Conservation (phyloP, 2,329 filamentous ascomycete genomes). For the Hypoxylon sp. region DNA sequence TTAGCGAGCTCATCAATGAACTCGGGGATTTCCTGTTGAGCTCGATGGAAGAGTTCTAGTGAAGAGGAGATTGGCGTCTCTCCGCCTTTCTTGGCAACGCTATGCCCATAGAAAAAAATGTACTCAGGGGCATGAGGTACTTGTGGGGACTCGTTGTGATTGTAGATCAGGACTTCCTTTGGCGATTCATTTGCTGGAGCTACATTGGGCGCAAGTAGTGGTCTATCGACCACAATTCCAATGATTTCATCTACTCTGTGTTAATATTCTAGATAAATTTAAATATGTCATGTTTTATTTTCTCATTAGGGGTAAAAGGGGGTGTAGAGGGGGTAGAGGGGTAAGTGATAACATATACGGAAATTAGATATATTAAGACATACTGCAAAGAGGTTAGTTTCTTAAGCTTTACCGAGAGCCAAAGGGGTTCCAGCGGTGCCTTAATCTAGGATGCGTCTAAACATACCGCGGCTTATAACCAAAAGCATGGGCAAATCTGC, state of each 20-base stretch:
- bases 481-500: constrained; percentile 65
- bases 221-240: constrained; percentile 64
- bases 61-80: constrained; percentile 65
- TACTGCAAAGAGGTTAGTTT: constrained; percentile 29
- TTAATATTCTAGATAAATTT: constrained; percentile 14
- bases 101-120: constrained; percentile 65
- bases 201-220: constrained; percentile 50
- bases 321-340: background rate
- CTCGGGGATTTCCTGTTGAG: constrained; percentile 62
- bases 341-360: background rate
- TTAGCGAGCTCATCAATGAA: constrained; percentile 60
- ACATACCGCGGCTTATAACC: constrained; percentile 57
- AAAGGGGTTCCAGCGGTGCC: background rate
- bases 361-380: constrained; percentile 8
- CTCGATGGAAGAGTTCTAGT: constrained; percentile 62
- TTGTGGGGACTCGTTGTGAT: constrained; percentile 66
- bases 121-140: constrained; percentile 67
- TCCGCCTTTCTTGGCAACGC: constrained; percentile 57
- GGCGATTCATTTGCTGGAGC: constrained; percentile 64
- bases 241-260: constrained; percentile 61
- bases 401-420: background rate
- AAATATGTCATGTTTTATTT: background rate
- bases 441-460: too few relatives aligned
- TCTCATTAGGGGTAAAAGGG: background rate
- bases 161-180: constrained; percentile 64